A percentile compares a stretch with the other conserved stretches of the same genome.
These are phyloP conservation scores for Pichia sp. DNA, from an alignment of 1,139 yeast genomes.

Conservation along the genomic window DNA sequence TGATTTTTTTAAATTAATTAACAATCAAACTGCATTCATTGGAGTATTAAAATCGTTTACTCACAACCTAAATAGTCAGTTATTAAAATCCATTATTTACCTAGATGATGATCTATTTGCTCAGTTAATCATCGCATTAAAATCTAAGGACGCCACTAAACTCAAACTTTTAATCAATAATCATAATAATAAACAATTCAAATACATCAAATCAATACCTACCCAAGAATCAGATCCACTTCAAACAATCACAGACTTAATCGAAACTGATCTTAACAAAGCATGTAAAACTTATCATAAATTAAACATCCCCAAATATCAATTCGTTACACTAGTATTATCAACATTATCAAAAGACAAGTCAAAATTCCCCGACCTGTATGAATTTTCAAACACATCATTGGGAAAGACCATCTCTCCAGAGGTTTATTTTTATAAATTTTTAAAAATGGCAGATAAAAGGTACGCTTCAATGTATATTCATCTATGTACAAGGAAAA, in stretches of 20 bases:
- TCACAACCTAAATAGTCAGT: slow-evolving; percentile 20
- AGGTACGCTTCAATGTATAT: slow-evolving; percentile 38
- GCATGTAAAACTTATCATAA: slow-evolving; percentile 54
- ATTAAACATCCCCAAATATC: slow-evolving; percentile 56
- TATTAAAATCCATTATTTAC: slow-evolving; percentile 47
- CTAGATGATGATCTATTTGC: slow-evolving; percentile 53
- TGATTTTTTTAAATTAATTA: slow-evolving; percentile 48
- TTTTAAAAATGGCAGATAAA: slow-evolving; percentile 43
- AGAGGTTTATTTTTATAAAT: slow-evolving; percentile 52
- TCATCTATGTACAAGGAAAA: slow-evolving; percentile 28
- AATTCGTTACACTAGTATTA: slow-evolving; percentile 58
- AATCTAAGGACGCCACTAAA: slow-evolving; percentile 18
- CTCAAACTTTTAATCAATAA: not conserved
- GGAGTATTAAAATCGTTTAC: slow-evolving; percentile 7
- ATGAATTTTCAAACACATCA: slow-evolving; percentile 36
- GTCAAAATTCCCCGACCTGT: slow-evolving; percentile 56
- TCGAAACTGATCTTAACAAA: slow-evolving; percentile 51
- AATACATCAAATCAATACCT: not conserved
- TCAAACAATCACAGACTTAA: no score
- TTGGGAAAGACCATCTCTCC: slow-evolving; percentile 57
- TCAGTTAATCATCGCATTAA: slow-evolving; percentile 32
- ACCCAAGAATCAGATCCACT: no score
- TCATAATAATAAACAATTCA: not conserved
- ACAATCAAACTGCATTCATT: slow-evolving; percentile 37
- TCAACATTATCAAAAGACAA: slow-evolving; percentile 39